A percentile compares a stretch with the other conserved stretches of the same genome.
These are phyloP conservation scores for Spergularia azorica DNA, from an alignment of 179 eudicot species.

Conservation along the genomic window DNA sequence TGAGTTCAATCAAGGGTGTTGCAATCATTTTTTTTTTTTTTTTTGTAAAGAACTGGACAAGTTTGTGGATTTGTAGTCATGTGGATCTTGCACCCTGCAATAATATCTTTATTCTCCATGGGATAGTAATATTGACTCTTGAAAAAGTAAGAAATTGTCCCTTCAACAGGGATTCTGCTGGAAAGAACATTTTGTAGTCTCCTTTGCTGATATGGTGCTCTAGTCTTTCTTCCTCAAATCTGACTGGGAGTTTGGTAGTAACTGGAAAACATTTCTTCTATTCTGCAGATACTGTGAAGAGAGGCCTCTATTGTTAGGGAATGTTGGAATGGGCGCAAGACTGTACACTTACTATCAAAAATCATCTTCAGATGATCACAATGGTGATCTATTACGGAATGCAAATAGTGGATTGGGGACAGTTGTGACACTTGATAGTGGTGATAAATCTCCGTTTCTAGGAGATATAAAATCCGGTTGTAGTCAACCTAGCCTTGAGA, in stretches of 20 bases:
- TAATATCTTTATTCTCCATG: no score
- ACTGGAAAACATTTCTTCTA: constrained; percentile 5
- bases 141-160: no score
- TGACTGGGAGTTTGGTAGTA: not conserved
- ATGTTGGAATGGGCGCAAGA: constrained; percentile 97
- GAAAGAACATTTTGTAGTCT: not conserved
- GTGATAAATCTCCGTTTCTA: constrained; percentile 97
- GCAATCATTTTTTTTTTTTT: no score
- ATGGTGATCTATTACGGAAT: constrained; percentile 61
- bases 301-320: constrained; percentile 92
- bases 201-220: not conserved
- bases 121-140: no score
- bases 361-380: constrained; percentile 78
- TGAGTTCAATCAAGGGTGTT: no score
- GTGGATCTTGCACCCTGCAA: no score
- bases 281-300: constrained; percentile 90
- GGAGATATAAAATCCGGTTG: constrained; percentile 92
- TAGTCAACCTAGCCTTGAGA: constrained; percentile 88
- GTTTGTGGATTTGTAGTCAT: no score
- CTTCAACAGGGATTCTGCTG: no score
- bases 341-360: constrained; percentile 95
- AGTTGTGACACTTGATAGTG: constrained; percentile 81
- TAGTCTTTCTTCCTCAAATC: not conserved
- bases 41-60: no score
- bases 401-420: constrained; percentile 62